These are phyloP conservation scores for Triticum turgidum DNA, from an alignment of 176 grass and related monocot species.

Conservation along the genomic window DNA sequence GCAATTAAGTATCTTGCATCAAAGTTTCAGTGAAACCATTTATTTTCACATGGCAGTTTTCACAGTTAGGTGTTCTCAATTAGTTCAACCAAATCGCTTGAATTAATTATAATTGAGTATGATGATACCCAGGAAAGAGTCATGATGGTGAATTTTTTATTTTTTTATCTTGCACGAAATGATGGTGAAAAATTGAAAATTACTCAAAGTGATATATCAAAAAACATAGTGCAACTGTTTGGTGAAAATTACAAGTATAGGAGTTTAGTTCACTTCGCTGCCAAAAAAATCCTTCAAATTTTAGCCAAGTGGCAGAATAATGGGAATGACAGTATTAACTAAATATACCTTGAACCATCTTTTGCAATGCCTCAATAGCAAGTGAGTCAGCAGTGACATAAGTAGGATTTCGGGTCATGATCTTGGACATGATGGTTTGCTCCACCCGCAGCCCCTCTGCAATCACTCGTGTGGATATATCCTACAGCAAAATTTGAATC, in stretches of 20 bases:
- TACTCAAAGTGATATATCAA: background rate
- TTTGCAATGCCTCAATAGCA: slow-evolving; percentile 93
- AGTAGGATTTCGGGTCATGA: slow-evolving; percentile 83
- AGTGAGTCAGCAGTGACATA: slow-evolving; percentile 79
- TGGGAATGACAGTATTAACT: background rate
- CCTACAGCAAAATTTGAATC: slow-evolving; percentile 46
- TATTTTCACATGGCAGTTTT: background rate
- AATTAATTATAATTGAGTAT: slow-evolving; percentile 3
- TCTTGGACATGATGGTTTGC: slow-evolving; percentile 87
- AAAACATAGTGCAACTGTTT: background rate
- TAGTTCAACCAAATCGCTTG: background rate
- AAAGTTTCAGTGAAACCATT: slow-evolving; percentile 21
- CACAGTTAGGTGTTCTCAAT: background rate
- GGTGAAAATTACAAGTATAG: slow-evolving; percentile 7
- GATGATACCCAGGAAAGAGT: background rate
- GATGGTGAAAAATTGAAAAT: background rate
- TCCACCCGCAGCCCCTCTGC: slow-evolving; percentile 83
- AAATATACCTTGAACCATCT: slow-evolving; percentile 91
- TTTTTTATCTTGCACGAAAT: too few species aligned
- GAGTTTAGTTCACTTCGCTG: background rate
- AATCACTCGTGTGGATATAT: slow-evolving; percentile 89
- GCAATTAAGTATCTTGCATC: background rate
- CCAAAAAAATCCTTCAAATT: background rate
- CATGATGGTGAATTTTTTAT: background rate
- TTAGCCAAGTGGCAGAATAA: background rate